These are phyloP conservation scores for Pyrenophora seminiperda DNA, from an alignment of 2,329 filamentous ascomycete species.

Conservation along the genomic window DNA sequence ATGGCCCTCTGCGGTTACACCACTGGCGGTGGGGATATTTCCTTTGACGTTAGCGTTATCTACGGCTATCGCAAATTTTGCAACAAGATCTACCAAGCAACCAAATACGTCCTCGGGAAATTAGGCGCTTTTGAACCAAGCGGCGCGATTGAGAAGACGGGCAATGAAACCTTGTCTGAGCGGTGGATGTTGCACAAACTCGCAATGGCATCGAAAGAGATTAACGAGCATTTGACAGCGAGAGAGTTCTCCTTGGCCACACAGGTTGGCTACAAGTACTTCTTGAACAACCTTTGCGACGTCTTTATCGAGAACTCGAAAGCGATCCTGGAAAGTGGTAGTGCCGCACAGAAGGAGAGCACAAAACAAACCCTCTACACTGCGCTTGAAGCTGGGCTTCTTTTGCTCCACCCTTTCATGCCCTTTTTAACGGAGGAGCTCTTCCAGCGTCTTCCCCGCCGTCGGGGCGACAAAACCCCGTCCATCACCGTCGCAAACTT, in stretches of 20 bases:
- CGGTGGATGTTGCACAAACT: constrained; percentile 75
- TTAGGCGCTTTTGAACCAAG: constrained; percentile 64
- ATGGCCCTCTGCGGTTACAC: constrained; percentile 87
- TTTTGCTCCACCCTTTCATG: constrained; percentile 50
- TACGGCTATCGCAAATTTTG: constrained; percentile 95
- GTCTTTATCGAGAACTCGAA: constrained; percentile 88
- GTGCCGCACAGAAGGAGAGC: constrained; percentile 71
- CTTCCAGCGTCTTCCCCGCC: constrained; percentile 75
- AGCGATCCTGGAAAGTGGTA: constrained; percentile 76
- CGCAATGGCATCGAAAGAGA: constrained; percentile 77
- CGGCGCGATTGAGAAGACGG: constrained; percentile 54
- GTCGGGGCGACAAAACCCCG: constrained; percentile 68
- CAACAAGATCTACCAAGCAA: constrained; percentile 80
- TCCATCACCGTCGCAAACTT: constrained; percentile 76
- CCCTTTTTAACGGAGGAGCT: constrained; percentile 48
- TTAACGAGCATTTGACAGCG: constrained; percentile 68
- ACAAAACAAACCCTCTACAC: constrained; percentile 81
- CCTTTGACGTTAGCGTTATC: constrained; percentile 90
- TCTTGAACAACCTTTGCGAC: constrained; percentile 61
- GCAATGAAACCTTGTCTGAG: constrained; percentile 64
- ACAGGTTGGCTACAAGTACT: constrained; percentile 74
- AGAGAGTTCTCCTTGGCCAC: constrained; percentile 78
- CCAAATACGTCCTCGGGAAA: constrained; percentile 89
- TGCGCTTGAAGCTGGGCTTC: constrained; percentile 73
- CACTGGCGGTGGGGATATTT: constrained; percentile 81